Evolutionary conservation across 2,329 filamentous ascomycete genomes (phyloP), one percentile per base, ranked within the genome.

Genomic region (Venturiaceae sp.): DNA sequence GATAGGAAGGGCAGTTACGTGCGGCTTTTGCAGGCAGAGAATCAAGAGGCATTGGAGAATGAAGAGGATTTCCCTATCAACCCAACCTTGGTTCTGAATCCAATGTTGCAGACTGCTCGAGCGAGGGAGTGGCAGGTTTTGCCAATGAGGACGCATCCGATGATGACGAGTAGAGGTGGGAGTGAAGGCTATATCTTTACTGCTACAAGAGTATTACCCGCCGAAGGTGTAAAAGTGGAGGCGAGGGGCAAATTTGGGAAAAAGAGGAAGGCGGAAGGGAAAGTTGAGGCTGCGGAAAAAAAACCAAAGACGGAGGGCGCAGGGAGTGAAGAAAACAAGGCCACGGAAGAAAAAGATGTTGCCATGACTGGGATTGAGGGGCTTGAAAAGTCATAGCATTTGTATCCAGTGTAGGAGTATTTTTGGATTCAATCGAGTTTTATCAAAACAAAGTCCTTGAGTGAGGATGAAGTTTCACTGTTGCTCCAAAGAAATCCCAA

Each of bases 131-230:
- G 90, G 89, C 94, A 99, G 75, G 92, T 96, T 1, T 72, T 99
- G 52, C 94, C 94, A 0, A 89, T 90, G 0, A 78, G 94, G 57
- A 97, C 94, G 56, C 94, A 99, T 74, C 94, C 94, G 6, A 73
- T 95, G 58, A 99, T 99, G 94, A 96, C 89, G 60, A 85, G 85
- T 37, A 81, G 83, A 41, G 94, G 94, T 21, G 92, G 92, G 0
- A 84, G 90, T 0, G 92, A 97, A 68, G 94, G 94, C 0, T 99
- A 90, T 70, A 70, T 99, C 3, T 91, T 97, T 64, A 92, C 90
- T 30, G 92, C 82, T 0, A 89, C 87, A 69, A 83, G 85, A 64
- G 90, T 94, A 1, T 75, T 92, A 50, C 94, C 94, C 0, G 84
- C 88, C 0, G 83, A 89, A 66, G 90, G 88, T 11, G 34, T 30